Conservation (phyloP, 441 rosid species). For the Pelargonium citronellum region DNA sequence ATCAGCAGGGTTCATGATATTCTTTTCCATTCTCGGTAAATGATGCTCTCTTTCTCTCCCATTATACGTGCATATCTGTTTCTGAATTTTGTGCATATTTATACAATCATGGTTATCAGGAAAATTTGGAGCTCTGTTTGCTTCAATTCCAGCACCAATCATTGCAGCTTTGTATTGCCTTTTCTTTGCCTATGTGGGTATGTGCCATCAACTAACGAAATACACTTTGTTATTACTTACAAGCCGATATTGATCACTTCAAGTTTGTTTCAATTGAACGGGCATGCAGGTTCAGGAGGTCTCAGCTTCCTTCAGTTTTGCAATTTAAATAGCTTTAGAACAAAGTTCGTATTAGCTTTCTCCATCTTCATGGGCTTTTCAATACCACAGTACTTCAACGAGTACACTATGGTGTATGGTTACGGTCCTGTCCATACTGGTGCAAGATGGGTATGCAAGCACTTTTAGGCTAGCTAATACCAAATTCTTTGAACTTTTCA, state of each 20-base stretch:
- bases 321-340: constrained; percentile 85
- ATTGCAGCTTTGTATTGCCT: constrained; percentile 80
- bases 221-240: neutral
- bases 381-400: constrained; percentile 87
- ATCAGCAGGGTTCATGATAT: constrained; percentile 96
- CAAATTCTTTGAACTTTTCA: too few species aligned
- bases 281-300: constrained; percentile 73
- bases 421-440: constrained; percentile 80
- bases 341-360: constrained; percentile 72
- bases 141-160: constrained; percentile 88
- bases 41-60: neutral
- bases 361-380: constrained; percentile 86
- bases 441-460: constrained; percentile 68
- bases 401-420: constrained; percentile 74
- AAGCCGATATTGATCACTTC: neutral
- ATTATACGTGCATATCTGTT: neutral
- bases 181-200: constrained; percentile 95
- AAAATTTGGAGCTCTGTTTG: constrained; percentile 93
- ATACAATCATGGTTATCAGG: constrained; percentile 39
- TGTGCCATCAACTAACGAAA: constrained; percentile 19
- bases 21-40: constrained; percentile 87
- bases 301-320: constrained; percentile 89
- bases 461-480: too few species aligned
- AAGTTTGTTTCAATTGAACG: neutral
- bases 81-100: neutral